A percentile compares a stretch with the other conserved stretches of the same genome.
These are phyloP conservation scores for Fallopia convolvulus DNA, from an alignment of 148 eudicot genomes.

Conservation along the genomic window DNA sequence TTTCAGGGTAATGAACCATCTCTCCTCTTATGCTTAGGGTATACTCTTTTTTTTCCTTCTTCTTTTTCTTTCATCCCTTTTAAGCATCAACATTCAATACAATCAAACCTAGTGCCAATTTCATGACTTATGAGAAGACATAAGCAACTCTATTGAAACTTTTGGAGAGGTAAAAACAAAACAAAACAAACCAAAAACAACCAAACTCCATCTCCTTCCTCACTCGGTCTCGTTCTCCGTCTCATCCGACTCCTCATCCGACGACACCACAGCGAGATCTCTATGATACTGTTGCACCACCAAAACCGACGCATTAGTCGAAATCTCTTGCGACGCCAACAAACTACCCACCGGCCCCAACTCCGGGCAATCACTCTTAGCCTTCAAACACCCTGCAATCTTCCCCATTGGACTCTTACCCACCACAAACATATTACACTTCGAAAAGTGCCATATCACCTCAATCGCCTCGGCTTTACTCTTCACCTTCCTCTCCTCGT, in stretches of 20 bases:
- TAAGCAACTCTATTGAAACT: background rate
- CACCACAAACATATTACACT: slow-evolving; percentile 49
- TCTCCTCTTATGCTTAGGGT: too few relatives aligned
- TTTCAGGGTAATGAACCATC: too few relatives aligned
- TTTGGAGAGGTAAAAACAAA: background rate
- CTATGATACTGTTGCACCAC: slow-evolving; percentile 55
- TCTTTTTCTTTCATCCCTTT: background rate
- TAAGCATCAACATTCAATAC: background rate
- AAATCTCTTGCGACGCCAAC: slow-evolving; percentile 39
- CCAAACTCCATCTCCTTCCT: background rate
- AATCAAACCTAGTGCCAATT: background rate
- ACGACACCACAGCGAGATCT: background rate
- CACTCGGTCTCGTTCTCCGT: background rate
- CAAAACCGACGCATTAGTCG: slow-evolving; percentile 53
- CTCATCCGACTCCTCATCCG: background rate
- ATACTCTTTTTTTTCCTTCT: background rate
- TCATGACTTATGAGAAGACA: background rate
- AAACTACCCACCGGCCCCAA: slow-evolving; percentile 53
- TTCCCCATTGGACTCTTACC: slow-evolving; percentile 59
- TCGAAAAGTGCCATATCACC: slow-evolving; percentile 23
- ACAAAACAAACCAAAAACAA: too few relatives aligned
- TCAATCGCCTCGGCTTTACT: slow-evolving; percentile 23
- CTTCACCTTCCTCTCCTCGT: slow-evolving; percentile 42
- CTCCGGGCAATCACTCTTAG: slow-evolving; percentile 45
- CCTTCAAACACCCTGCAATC: slow-evolving; percentile 24